Percentiles rank a stretch among this genome's conserved stretches.
Evolutionary conservation across 441 rosid species (phyloP).

Genomic region (Pelargonium citronellum): DNA sequence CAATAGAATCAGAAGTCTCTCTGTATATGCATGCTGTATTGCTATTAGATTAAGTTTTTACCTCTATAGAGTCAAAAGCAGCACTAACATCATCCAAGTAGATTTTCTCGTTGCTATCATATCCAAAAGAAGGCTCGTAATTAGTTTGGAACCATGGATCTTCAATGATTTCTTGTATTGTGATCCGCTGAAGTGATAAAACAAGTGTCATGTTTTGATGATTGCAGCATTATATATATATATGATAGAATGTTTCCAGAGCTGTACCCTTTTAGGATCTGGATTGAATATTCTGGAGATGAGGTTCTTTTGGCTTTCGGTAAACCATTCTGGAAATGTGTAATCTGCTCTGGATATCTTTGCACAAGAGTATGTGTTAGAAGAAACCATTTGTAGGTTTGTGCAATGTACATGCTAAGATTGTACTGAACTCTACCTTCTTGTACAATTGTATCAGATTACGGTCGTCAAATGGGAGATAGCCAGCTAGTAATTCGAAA

Average conservation of each 20-base stretch:
- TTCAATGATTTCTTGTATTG: slow-evolving; percentile 55
- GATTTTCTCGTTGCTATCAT: slow-evolving; percentile 32
- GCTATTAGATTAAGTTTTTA: slow-evolving; percentile 20
- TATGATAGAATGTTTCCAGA: neutral
- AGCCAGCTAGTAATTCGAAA: slow-evolving; percentile 67
- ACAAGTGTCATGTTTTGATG: neutral
- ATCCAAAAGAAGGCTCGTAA: slow-evolving; percentile 48
- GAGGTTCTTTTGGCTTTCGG: slow-evolving; percentile 50
- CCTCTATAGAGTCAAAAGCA: slow-evolving; percentile 61
- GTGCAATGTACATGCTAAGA: neutral
- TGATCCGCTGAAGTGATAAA: slow-evolving; percentile 50
- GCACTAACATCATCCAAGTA: slow-evolving; percentile 47
- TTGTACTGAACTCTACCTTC: slow-evolving; percentile 39
- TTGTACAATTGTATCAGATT: slow-evolving; percentile 35
- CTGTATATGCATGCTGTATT: neutral
- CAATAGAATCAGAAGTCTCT: neutral
- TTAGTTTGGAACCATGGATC: slow-evolving; percentile 67
- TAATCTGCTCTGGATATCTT: slow-evolving; percentile 70
- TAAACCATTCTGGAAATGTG: slow-evolving; percentile 57
- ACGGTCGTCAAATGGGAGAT: slow-evolving; percentile 54
- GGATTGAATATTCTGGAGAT: slow-evolving; percentile 72
- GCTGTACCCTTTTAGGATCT: slow-evolving; percentile 51
- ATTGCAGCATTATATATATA: neutral
- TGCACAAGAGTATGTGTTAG: neutral
- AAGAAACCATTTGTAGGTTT: neutral